A percentile compares a stretch with the other conserved stretches of the same genome.
Conservation (phyloP, 2,329 filamentous ascomycete genomes). For the Colletotrichum melonis region DNA sequence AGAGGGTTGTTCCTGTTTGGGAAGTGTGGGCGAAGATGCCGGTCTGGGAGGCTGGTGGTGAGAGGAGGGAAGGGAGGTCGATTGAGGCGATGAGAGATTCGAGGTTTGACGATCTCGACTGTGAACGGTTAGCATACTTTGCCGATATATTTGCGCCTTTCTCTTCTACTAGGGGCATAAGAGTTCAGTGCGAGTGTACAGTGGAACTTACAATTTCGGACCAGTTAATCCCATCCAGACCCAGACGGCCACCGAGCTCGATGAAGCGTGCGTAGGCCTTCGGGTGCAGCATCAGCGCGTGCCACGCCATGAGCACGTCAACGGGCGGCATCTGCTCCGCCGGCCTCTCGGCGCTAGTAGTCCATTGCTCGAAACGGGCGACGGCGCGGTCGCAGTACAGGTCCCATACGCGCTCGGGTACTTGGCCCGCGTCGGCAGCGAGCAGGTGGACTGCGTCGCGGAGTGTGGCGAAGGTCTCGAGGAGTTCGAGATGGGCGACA, state of each 20-base stretch:
- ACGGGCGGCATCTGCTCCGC: constrained; percentile 36
- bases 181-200: background rate
- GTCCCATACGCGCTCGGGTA: constrained; percentile 39
- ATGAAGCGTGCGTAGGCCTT: constrained; percentile 26
- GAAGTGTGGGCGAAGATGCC: constrained; percentile 36
- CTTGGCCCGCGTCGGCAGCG: constrained; percentile 20
- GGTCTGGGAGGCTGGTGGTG: background rate
- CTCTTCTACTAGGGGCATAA: too few species aligned
- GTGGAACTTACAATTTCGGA: constrained; percentile 19
- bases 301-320: constrained; percentile 52
- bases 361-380: constrained; percentile 39
- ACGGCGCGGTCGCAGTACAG: constrained; percentile 42
- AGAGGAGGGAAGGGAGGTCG: constrained; percentile 5
- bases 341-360: background rate
- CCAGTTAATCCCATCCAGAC: constrained; percentile 24
- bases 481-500: constrained; percentile 69
- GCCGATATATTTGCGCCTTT: background rate
- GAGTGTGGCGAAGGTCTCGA: constrained; percentile 68
- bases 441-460: constrained; percentile 43
- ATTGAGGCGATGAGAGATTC: background rate
- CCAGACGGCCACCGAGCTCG: constrained; percentile 22
- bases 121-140: background rate
- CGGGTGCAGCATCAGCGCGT: constrained; percentile 49
- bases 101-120: constrained; percentile 1
- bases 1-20: constrained; percentile 7